Percentiles rank a stretch among this genome's conserved stretches.
Conservation (phyloP, 352 stramenopile genomes). For the Phytophthora niederhauseri region DNA sequence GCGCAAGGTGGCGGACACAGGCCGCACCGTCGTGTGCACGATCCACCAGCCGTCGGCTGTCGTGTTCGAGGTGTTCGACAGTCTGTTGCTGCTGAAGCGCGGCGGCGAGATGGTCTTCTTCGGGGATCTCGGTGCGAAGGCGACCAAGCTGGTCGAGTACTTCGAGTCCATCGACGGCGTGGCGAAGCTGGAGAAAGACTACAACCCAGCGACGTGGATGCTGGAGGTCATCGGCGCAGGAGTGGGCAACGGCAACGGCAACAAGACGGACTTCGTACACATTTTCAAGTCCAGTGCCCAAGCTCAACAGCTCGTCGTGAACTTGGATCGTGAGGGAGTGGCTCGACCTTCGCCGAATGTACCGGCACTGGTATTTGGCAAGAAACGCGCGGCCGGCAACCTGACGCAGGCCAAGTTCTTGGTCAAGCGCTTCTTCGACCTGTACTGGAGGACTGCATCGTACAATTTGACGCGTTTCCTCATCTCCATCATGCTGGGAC, state of each 20-base stretch:
- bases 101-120: conserved; percentile 63
- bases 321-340: conserved; percentile 15
- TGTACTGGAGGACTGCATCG: conserved; percentile 78
- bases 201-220: conserved; percentile 92
- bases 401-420: conserved; percentile 38
- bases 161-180: conserved; percentile 59
- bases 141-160: conserved; percentile 45
- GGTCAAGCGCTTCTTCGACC: conserved; percentile 50
- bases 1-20: conserved; percentile 81
- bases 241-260: conserved; percentile 34
- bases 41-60: conserved; percentile 91
- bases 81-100: conserved; percentile 65
- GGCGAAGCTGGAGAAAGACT: conserved; percentile 42
- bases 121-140: conserved; percentile 50
- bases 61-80: conserved; percentile 68
- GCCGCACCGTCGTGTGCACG: conserved; percentile 87
- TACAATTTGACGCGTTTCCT: conserved; percentile 76
- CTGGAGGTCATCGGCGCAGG: conserved; percentile 61
- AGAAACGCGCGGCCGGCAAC: conserved; percentile 24
- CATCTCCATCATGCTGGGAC: conserved; percentile 17
- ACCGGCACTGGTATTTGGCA: conserved; percentile 16
- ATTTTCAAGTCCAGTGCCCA: conserved; percentile 19
- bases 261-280: conserved; percentile 13
- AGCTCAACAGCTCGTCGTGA: conserved; percentile 2
- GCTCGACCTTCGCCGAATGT: conserved; percentile 7